phyloP scores from a whole-genome alignment of 768 basidiomycete species.

The Suillus weaverae region DNA sequence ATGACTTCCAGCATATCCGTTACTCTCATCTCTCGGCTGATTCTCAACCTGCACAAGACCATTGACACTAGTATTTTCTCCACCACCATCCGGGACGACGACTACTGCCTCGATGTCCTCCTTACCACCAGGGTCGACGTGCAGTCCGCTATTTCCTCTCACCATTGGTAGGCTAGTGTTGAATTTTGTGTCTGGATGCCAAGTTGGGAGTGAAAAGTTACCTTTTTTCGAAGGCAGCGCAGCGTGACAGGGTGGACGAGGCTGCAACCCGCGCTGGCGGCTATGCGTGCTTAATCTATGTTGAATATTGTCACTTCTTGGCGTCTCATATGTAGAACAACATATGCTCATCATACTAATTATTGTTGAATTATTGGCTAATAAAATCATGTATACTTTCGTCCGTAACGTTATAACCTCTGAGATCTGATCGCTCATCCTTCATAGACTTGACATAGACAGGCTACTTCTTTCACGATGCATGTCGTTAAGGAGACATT shows the following conservation, averaged over 20 bases:
- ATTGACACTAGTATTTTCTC: not conserved
- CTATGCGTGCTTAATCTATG: not conserved
- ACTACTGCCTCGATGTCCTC: not conserved
- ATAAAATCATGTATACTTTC: not conserved
- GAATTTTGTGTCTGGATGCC: not conserved
- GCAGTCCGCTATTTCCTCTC: not conserved
- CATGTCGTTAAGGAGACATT: not conserved
- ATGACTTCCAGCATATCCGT: not conserved
- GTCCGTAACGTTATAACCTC: not conserved
- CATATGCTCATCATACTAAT: too few species aligned
- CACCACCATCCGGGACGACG: not conserved
- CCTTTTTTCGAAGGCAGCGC: not conserved
- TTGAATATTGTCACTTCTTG: not conserved
- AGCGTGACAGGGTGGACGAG: not conserved
- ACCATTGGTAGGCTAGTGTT: not conserved
- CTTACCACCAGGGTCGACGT: not conserved
- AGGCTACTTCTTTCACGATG: not conserved
- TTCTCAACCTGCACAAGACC: not conserved
- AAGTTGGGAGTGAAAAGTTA: not conserved
- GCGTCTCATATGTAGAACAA: too few species aligned
- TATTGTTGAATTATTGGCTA: not conserved
- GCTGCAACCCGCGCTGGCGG: not conserved
- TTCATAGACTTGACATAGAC: not conserved
- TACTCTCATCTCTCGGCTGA: not conserved
- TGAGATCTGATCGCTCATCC: not conserved